Percentiles rank a stretch among this genome's conserved stretches.
phyloP scores from a whole-genome alignment of 1,284 basidiomycete genomes.

The Athelia sp. region DNA sequence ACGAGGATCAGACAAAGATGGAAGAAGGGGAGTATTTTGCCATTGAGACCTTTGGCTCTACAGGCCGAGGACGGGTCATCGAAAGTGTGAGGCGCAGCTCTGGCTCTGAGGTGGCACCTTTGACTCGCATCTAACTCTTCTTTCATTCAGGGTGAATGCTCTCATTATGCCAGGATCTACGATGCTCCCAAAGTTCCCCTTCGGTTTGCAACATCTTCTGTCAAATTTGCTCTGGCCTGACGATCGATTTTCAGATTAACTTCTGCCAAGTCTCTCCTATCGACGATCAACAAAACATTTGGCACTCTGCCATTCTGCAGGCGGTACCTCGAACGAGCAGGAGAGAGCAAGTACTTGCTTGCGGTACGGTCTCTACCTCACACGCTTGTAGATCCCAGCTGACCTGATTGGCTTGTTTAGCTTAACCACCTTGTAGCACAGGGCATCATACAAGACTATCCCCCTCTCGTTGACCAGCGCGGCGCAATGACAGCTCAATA shows the following conservation, averaged over 20 bases:
- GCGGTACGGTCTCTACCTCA: slow-evolving; percentile 54
- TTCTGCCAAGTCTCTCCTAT: slow-evolving; percentile 82
- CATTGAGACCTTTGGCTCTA: slow-evolving; percentile 98
- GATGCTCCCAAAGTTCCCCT: slow-evolving; percentile 71
- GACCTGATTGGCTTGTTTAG: slow-evolving; percentile 32
- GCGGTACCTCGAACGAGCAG: slow-evolving; percentile 87
- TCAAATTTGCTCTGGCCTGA: slow-evolving; percentile 3
- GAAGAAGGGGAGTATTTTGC: slow-evolving; percentile 99
- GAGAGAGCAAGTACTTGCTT: slow-evolving; percentile 94
- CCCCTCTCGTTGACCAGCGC: slow-evolving; percentile 81
- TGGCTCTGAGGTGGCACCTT: too few species aligned
- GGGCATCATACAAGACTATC: slow-evolving; percentile 90
- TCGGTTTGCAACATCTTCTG: slow-evolving; percentile 39
- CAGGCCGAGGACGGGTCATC: slow-evolving; percentile 90
- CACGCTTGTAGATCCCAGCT: slow-evolving; percentile 3
- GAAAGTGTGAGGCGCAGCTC: slow-evolving; percentile 56
- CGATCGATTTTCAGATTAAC: slow-evolving; percentile 52
- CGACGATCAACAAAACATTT: slow-evolving; percentile 90
- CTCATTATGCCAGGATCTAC: slow-evolving; percentile 82
- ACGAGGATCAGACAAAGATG: slow-evolving; percentile 91
- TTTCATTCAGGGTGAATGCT: slow-evolving; percentile 84
- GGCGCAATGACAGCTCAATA: slow-evolving; percentile 94
- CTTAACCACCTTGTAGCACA: slow-evolving; percentile 87
- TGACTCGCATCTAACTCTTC: slow-evolving; percentile 7
- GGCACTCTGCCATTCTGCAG: slow-evolving; percentile 96